Conservation (phyloP, 257 asterid species). For the Asclepias syriaca region DNA sequence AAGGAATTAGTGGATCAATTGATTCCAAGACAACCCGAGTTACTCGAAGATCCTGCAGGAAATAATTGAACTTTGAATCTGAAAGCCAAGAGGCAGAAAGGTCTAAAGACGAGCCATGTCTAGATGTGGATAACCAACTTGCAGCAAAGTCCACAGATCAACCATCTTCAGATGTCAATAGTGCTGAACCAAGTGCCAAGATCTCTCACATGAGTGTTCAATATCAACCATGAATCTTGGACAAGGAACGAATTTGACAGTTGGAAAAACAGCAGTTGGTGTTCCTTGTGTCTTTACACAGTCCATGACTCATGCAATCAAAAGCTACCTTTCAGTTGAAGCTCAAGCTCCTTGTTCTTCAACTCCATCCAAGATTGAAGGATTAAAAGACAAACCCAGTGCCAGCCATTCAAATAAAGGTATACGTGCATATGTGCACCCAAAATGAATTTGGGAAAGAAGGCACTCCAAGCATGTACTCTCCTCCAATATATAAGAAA, state of each 20-base stretch:
- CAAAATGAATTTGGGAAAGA: slow-evolving; percentile 22
- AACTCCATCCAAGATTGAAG: slow-evolving; percentile 26
- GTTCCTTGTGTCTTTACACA: slow-evolving; percentile 20
- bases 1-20: slow-evolving; percentile 26
- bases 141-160: slow-evolving; percentile 31
- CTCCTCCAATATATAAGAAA: slow-evolving; percentile 53
- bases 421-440: slow-evolving; percentile 28
- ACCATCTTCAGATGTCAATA: slow-evolving; percentile 18
- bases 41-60: slow-evolving; percentile 58
- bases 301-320: slow-evolving; percentile 22
- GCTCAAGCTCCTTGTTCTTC: slow-evolving; percentile 23
- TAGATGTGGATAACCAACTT: slow-evolving; percentile 24
- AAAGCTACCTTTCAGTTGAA: slow-evolving; percentile 23
- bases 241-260: slow-evolving; percentile 22
- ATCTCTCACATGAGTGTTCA: slow-evolving; percentile 17
- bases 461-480: slow-evolving; percentile 34
- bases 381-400: slow-evolving; percentile 23
- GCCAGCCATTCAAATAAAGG: slow-evolving; percentile 24
- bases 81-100: slow-evolving; percentile 34
- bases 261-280: slow-evolving; percentile 28
- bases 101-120: slow-evolving; percentile 28
- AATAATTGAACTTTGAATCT: slow-evolving; percentile 47
- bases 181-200: neutral
- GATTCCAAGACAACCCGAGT: slow-evolving; percentile 12
- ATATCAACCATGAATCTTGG: slow-evolving; percentile 19